These are phyloP conservation scores for Metrosideros polymorpha DNA, from an alignment of 441 rosid species.

Conservation along the genomic window DNA sequence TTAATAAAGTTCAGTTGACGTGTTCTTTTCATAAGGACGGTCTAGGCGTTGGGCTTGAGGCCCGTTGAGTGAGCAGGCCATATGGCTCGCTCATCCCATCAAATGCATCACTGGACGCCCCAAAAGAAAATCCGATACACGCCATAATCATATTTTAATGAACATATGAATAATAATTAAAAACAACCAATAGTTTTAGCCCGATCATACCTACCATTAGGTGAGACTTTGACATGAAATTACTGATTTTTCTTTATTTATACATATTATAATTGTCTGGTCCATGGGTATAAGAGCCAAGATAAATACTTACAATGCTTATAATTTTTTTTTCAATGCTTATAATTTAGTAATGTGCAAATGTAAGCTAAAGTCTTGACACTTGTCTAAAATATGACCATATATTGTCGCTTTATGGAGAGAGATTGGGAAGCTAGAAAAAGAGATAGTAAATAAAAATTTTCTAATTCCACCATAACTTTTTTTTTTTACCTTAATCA, in stretches of 20 bases:
- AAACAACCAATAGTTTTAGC: not conserved
- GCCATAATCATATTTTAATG: not conserved
- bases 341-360: not conserved
- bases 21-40: not conserved
- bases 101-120: not conserved
- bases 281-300: not conserved
- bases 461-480: not conserved
- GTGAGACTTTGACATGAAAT: not conserved
- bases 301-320: not conserved
- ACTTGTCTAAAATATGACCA: not conserved
- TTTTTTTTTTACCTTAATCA: not conserved
- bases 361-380: not conserved
- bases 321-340: not conserved
- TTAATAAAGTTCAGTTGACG: not conserved
- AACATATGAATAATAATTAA: not conserved
- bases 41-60: not conserved
- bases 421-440: not conserved
- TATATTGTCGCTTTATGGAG: not conserved
- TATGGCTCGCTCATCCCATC: not conserved
- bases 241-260: not conserved
- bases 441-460: not conserved
- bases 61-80: not conserved
- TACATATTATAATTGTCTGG: accelerated
- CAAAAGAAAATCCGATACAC: not conserved
- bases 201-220: not conserved